A percentile compares a stretch with the other conserved stretches of the same genome.
Evolutionary conservation across 257 asterid species (phyloP).

Genomic region (Petunia secreta): DNA sequence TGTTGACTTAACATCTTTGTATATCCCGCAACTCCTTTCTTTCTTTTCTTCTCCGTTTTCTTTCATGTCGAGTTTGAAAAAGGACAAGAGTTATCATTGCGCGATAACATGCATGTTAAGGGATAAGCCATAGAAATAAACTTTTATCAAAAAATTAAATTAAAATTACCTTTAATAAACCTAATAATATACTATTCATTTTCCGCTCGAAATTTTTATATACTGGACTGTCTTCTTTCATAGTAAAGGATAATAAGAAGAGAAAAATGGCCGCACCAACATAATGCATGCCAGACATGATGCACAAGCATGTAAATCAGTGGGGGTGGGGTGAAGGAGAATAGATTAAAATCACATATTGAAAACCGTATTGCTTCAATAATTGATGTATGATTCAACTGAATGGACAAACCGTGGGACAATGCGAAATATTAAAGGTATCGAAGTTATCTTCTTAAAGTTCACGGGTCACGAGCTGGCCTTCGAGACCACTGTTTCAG

Average conservation of each 20-base stretch:
- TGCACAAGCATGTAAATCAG: neutral
- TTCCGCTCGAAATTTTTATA: neutral
- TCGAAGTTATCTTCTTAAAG: neutral
- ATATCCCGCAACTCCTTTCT: neutral
- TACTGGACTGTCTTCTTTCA: neutral
- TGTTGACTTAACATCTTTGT: neutral
- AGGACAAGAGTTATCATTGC: neutral
- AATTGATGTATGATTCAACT: conserved; percentile 34
- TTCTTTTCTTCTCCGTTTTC: neutral
- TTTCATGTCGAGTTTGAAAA: neutral
- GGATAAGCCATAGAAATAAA: neutral
- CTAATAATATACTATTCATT: no score
- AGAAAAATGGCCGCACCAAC: neutral
- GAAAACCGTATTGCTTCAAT: conserved; percentile 37
- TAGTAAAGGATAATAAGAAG: neutral
- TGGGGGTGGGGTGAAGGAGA: neutral
- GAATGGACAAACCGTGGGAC: conserved; percentile 40
- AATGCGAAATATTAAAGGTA: conserved; percentile 31
- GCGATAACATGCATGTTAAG: neutral
- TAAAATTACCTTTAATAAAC: no score
- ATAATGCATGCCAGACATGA: conserved; percentile 2
- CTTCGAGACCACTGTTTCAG: no score
- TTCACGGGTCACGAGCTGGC: no score
- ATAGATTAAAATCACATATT: neutral
- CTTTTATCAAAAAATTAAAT: neutral